Conservation (phyloP, 495 filamentous ascomycete species). For the Geopyxis carbonaria region DNA sequence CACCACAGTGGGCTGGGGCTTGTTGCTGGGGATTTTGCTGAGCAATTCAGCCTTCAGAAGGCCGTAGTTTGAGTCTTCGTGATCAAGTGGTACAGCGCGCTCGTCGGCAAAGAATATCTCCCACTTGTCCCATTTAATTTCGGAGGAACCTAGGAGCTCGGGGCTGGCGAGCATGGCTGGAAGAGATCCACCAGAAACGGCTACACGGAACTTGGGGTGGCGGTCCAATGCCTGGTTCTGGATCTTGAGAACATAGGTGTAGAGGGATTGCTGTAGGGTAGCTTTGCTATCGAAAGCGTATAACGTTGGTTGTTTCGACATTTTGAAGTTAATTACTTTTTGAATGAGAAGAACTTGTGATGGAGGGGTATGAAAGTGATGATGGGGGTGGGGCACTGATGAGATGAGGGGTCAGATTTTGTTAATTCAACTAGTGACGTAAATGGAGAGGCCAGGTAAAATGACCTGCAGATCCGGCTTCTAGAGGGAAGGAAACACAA, state of each 20-base stretch:
- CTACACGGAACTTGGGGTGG: conserved; percentile 74
- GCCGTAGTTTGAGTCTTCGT: conserved; percentile 84
- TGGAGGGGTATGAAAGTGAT: no score
- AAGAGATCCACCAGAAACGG: conserved; percentile 85
- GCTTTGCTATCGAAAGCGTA: conserved; percentile 57
- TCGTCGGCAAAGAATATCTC: conserved; percentile 98
- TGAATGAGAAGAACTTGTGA: no score
- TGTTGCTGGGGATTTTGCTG: conserved; percentile 56
- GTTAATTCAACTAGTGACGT: no score
- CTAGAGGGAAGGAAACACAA: no score
- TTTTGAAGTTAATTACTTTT: no score
- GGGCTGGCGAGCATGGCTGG: conserved; percentile 62
- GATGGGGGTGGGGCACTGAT: no score
- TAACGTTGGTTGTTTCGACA: conserved; percentile 67
- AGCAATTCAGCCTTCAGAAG: conserved; percentile 75
- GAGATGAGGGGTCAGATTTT: no score
- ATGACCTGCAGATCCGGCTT: no score
- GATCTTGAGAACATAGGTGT: conserved; percentile 58
- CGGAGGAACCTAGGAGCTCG: conserved; percentile 50
- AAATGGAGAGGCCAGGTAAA: no score
- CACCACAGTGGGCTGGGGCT: conserved; percentile 48
- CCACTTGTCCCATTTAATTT: conserved; percentile 68
- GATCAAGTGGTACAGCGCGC: conserved; percentile 77
- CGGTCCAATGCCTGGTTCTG: conserved; percentile 65
- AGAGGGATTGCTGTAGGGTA: conserved; percentile 54